phyloP scores from a whole-genome alignment of 176 grass and related monocot genomes.

The Musa itinerans region DNA sequence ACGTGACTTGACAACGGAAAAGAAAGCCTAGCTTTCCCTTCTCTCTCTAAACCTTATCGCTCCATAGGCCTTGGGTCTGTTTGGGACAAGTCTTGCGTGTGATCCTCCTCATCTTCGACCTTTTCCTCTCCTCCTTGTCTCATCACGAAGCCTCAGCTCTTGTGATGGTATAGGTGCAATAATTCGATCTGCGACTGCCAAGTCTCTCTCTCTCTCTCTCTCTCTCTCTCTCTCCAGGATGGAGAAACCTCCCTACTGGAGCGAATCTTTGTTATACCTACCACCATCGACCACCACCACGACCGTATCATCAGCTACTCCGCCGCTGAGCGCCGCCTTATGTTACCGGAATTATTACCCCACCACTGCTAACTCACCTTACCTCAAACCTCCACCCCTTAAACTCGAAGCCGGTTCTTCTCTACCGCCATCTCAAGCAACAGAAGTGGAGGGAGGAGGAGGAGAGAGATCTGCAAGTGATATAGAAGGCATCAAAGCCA shows the following conservation, averaged over 20 bases:
- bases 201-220: neutral
- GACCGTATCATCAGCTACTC: neutral
- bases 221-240: neutral
- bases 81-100: neutral
- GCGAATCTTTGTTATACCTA: neutral
- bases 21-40: slow-evolving; percentile 1
- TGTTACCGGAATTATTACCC: neutral
- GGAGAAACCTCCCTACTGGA: slow-evolving; percentile 14
- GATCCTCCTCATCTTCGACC: too few relatives aligned
- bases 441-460: slow-evolving; percentile 12
- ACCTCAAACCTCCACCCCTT: neutral
- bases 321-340: neutral
- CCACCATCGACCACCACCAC: neutral
- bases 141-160: too few relatives aligned
- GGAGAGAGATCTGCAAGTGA: neutral
- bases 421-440: neutral
- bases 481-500: slow-evolving; percentile 44
- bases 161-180: too few relatives aligned
- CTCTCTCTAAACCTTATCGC: neutral
- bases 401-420: neutral
- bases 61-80: neutral
- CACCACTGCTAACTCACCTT: neutral
- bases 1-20: slow-evolving; percentile 13
- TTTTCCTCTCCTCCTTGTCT: too few relatives aligned
- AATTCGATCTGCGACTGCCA: too few relatives aligned